These are phyloP conservation scores for Dictyophora rubrovolvata DNA, from an alignment of 768 basidiomycete genomes.

Conservation along the genomic window DNA sequence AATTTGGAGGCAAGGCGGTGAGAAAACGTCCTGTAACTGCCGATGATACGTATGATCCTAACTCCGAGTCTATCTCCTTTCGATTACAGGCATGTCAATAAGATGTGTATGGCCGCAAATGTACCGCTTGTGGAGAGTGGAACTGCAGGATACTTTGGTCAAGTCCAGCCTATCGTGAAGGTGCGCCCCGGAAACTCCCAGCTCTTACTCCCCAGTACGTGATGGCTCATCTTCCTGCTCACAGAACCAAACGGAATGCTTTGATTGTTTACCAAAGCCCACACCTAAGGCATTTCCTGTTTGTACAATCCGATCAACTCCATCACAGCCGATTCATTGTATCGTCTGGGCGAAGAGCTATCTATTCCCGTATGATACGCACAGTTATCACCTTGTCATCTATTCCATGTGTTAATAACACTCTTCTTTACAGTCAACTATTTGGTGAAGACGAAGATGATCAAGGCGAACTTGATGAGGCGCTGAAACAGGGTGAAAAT, in stretches of 20 bases:
- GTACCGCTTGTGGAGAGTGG: conserved; percentile 93
- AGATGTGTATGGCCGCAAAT: conserved; percentile 90
- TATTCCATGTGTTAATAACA: not conserved
- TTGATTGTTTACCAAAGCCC: conserved; percentile 90
- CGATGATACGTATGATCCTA: conserved; percentile 3
- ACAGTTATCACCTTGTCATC: not conserved
- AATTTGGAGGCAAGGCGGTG: conserved; percentile 59
- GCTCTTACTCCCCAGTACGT: too few relatives aligned
- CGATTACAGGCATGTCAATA: conserved; percentile 80
- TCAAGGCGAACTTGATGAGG: conserved; percentile 81
- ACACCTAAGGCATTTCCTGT: conserved; percentile 94
- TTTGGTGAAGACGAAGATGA: conserved; percentile 90
- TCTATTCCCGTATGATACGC: conserved; percentile 64
- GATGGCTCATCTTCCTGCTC: not conserved
- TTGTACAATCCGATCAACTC: conserved; percentile 95
- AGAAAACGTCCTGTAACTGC: conserved; percentile 19
- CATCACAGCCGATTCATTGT: conserved; percentile 95
- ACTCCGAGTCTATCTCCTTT: not conserved
- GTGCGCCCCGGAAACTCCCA: conserved; percentile 31
- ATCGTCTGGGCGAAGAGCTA: conserved; percentile 99
- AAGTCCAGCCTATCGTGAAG: conserved; percentile 89
- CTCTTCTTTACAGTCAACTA: conserved; percentile 50
- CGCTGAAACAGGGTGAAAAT: conserved; percentile 89
- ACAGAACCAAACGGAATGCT: conserved; percentile 87
- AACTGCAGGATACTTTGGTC: conserved; percentile 93